These are phyloP conservation scores for Terana coerulea DNA, from an alignment of 768 basidiomycete species.

Conservation along the genomic window DNA sequence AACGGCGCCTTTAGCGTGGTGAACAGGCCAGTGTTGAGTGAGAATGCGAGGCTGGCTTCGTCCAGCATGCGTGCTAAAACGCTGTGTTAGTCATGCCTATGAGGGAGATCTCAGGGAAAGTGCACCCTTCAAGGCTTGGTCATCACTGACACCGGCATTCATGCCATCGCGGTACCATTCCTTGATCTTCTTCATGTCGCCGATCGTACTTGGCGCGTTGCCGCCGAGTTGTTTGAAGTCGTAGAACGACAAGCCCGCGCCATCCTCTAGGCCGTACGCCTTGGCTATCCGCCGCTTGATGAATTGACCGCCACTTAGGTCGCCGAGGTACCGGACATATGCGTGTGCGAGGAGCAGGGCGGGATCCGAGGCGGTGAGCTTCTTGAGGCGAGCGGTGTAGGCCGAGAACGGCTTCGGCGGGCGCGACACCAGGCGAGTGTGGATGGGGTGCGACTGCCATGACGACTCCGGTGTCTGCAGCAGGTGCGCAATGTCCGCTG, in stretches of 20 bases:
- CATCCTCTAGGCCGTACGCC: slow-evolving; percentile 58
- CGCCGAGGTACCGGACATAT: slow-evolving; percentile 81
- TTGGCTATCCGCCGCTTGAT: slow-evolving; percentile 61
- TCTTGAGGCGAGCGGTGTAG: slow-evolving; percentile 52
- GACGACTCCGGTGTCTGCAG: slow-evolving; percentile 46
- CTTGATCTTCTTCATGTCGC: slow-evolving; percentile 71
- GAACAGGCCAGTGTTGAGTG: slow-evolving; percentile 31
- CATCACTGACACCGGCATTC: slow-evolving; percentile 32
- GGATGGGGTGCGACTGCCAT: slow-evolving; percentile 57
- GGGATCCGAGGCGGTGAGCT: slow-evolving; percentile 36
- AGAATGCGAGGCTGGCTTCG: slow-evolving; percentile 32
- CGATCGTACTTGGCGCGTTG: slow-evolving; percentile 41
- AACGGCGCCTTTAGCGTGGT: slow-evolving; percentile 22
- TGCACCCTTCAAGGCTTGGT: slow-evolving; percentile 29
- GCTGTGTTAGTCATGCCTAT: neutral
- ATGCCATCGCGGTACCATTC: slow-evolving; percentile 58
- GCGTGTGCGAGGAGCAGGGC: slow-evolving; percentile 64
- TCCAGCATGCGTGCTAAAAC: slow-evolving; percentile 23
- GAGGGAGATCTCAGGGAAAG: neutral
- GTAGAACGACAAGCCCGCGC: slow-evolving; percentile 57
- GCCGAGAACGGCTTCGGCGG: slow-evolving; percentile 44
- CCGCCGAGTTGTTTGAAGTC: slow-evolving; percentile 57
- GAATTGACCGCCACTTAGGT: slow-evolving; percentile 75
- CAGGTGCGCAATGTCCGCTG: slow-evolving; percentile 65
- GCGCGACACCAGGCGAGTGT: slow-evolving; percentile 39